Base-by-base conservation (phyloP, 768 basidiomycete species). In the Calvatia gigantea region DNA sequence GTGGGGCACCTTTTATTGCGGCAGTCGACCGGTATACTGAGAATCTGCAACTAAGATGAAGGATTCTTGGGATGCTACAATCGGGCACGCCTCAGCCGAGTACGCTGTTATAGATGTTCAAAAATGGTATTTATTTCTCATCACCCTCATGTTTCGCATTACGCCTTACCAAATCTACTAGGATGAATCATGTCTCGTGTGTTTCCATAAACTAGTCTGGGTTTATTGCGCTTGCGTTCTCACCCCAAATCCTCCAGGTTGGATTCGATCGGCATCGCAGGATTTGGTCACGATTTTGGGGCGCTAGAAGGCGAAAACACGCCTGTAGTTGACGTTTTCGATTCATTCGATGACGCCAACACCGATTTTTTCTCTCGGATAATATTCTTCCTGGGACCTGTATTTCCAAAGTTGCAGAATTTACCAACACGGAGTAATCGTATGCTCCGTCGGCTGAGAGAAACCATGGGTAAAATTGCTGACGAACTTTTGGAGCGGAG, bases 201-300 rank as follows among this genome's bases (percentile, higher is more conserved):
- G 70, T 62, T 7, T 3, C 7, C 9, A 4, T 11, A 11, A 25
- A 14, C 29, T 6, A 19, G 6, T 21, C 28, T 12, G 28, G 3
- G 23, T 15, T 37, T 14, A 29, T 49, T 8, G 11, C 21, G 4
- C 32, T 4, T 23, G 8, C 28, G 28, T 44, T 39, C 43, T 28
- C 7, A 19, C 39, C 31, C n/a, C 17, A 51, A 21, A 25, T 27
- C 42, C 17, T 14, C n/a, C 44, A 83, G 82, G 9, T 68, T 85
- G 3, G 84, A 86, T 60, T 75, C 71, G 1, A 72, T 85, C 48
- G 82, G 84, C 12, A 78, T 84, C 31, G 81, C 80, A 6, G 81
- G 82, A 0, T 85, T 85, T 54, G 77, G 79, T 4, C 78, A 85
- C 59, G 71, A 83, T 61, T 86, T 86, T 58, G 75, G 75, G 12